A percentile compares a stretch with the other conserved stretches of the same genome.
Conservation (phyloP, 768 basidiomycete species). For the Trametes coccinea region DNA sequence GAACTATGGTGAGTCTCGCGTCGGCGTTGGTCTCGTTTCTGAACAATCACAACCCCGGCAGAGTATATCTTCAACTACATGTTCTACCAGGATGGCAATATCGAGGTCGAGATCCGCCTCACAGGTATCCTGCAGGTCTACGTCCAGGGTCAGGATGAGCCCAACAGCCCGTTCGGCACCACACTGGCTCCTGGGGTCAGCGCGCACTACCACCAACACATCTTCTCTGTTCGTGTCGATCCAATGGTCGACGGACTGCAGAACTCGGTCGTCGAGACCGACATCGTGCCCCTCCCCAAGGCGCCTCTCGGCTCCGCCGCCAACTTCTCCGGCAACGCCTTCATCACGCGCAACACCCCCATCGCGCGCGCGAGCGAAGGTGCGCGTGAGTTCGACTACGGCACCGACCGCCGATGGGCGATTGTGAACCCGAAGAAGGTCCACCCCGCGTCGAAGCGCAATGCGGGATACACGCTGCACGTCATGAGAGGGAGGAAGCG, state of each 20-base stretch:
- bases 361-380: conserved; percentile 57
- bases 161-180: conserved; percentile 64
- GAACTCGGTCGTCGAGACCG: conserved; percentile 83
- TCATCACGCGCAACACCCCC: conserved; percentile 60
- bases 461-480: conserved; percentile 72
- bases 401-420: conserved; percentile 76
- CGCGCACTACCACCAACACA: conserved; percentile 85
- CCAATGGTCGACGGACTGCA: conserved; percentile 88
- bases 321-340: conserved; percentile 89
- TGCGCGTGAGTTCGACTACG: conserved; percentile 64
- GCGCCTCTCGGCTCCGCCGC: conserved; percentile 70
- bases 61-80: conserved; percentile 87
- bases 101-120: conserved; percentile 82
- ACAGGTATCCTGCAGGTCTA: conserved; percentile 85
- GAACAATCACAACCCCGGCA: conserved; percentile 29
- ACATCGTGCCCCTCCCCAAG: conserved; percentile 61
- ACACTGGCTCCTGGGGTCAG: conserved; percentile 78
- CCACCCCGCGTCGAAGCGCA: conserved; percentile 70
- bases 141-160: conserved; percentile 58
- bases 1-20: conserved; percentile 65
- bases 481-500: too few relatives aligned
- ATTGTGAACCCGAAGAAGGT: conserved; percentile 70
- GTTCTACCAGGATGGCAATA: conserved; percentile 89
- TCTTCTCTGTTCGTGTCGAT: conserved; percentile 78
- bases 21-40: not conserved